Evolutionary conservation across 208 protist genomes (phyloP).

Genomic region (Trypanosomatidae sp.): DNA sequence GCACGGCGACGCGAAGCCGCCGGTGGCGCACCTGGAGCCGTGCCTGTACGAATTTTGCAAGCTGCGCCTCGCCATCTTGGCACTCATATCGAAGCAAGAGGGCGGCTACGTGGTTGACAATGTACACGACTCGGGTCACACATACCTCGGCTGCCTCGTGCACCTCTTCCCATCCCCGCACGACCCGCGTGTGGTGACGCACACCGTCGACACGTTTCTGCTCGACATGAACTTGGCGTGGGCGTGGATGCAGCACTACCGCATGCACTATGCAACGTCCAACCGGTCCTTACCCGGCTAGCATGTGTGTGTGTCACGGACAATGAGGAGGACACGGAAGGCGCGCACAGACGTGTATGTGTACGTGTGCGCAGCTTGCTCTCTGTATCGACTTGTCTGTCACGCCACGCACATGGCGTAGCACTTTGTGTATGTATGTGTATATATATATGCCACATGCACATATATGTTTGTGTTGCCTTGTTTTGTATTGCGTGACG

Average conservation of each 20-base stretch:
- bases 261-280: slow-evolving; percentile 58
- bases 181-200: slow-evolving; percentile 69
- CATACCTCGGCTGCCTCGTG: slow-evolving; percentile 77
- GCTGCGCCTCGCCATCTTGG: slow-evolving; percentile 58
- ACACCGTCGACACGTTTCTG: slow-evolving; percentile 70
- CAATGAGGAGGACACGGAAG: neutral
- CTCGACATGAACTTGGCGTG: slow-evolving; percentile 65
- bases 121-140: slow-evolving; percentile 60
- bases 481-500: no score
- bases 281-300: slow-evolving; percentile 13
- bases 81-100: slow-evolving; percentile 60
- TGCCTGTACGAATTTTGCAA: slow-evolving; percentile 81
- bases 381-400: no score
- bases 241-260: slow-evolving; percentile 80
- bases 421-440: no score
- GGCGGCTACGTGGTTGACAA: slow-evolving; percentile 77
- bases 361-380: no score
- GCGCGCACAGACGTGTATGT: neutral
- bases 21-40: slow-evolving; percentile 51
- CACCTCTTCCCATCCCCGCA: slow-evolving; percentile 77
- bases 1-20: slow-evolving; percentile 35
- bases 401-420: no score
- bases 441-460: no score
- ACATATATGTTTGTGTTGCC: no score
- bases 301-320: slow-evolving; percentile 1